Evolutionary conservation across 169 alveolate genomes (phyloP), one percentile per base, ranked within the genome.

Genomic region (Plasmodium vivax): DNA sequence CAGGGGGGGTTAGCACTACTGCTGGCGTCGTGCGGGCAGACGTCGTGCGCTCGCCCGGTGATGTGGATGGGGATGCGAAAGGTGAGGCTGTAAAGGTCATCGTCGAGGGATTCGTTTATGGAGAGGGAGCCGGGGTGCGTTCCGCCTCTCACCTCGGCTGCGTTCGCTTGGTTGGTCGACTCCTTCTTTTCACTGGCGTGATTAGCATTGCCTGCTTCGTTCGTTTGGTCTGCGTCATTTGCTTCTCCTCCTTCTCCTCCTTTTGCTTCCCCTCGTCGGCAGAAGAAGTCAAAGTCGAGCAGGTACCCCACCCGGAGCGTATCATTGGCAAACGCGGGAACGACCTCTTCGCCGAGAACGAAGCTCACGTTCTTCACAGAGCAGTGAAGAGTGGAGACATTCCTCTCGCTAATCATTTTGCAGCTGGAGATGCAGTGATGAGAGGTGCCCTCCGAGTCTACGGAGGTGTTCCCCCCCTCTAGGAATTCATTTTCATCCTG

Each of bases 1-100:
- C 30, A 45, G 34, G 62, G 2, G 14, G 56, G 51, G 72, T 54
- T 71, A 6, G 10, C 3, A 1, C 43, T 12, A 14, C n/a, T 19
- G 27, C 23, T 36, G 47, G 80, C 38, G 10, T 82, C 41, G 38
- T 82, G 58, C 23, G 62, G 62, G 10, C 56, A 82, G 10, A 58
- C n/a, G 43, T 56, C 62, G 68, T 82, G 77, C 3, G 54, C 51
- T 62, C 56, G 27, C n/a, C 38, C 83, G 45, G 36, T 84, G 34
- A 84, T 32, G 51, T 34, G 51, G 19, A 84, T 45, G n/a, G 92
- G 92, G 32, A 84, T 84, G 16, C 43, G 82, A 43, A 84, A 84
- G 19, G 27, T 62, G 27, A 84, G 32, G 10, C 51, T 84, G 14
- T 54, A 84, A 10, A 84, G 41, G 32, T 68, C n/a, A 7, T 27